Base-by-base conservation (phyloP, 345 rosid genomes). In the Toxicodendron radicans region DNA sequence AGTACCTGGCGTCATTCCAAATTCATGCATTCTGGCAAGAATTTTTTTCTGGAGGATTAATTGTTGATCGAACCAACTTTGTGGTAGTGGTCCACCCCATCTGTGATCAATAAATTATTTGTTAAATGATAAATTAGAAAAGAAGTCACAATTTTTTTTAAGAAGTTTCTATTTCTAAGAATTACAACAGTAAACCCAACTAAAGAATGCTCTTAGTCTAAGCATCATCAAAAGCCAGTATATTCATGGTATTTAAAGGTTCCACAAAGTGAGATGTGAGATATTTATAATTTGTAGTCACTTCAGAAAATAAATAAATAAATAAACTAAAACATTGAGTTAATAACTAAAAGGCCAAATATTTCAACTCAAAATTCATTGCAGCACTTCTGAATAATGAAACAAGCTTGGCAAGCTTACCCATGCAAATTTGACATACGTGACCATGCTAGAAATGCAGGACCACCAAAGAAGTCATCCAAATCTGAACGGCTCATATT, bases 391-490 rank as follows among this genome's bases (percentile, higher is more conserved):
- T 20, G 43, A 48, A 71, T 60, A 64, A 61, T 27, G 45, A 62
- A 59, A 52, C 63, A 64, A 78, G 67, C 58, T 58, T 66, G 10
- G 53, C 9, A 64, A 71, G 61, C 86, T 82, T 56, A 88, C 95
- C 92, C 75, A n/a, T 88, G 92, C 79, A 90, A 80, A 78, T 90
- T 90, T 79, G 81, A 89, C 92, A 88, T 90, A 35, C 91, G 92
- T 43, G 88, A 88, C 95, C 95, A 88, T 23, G 95, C 90, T 62
- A 90, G 90, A 87, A 90, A 90, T 72, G 87, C 95, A 66, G 95
- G 95, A 32, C 95, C 95, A 61, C 92, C 91, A 74, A 90, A 90
- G 80, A 90, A 88, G 77, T 84, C 84, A 80, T 84, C 88, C 85
- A 90, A 74, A 61, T 88, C 83, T 54, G 83, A 81, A 30, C 23